A percentile compares a stretch with the other conserved stretches of the same genome.
Evolutionary conservation across 495 filamentous ascomycete genomes (phyloP).

Genomic region (Podospora sp.): DNA sequence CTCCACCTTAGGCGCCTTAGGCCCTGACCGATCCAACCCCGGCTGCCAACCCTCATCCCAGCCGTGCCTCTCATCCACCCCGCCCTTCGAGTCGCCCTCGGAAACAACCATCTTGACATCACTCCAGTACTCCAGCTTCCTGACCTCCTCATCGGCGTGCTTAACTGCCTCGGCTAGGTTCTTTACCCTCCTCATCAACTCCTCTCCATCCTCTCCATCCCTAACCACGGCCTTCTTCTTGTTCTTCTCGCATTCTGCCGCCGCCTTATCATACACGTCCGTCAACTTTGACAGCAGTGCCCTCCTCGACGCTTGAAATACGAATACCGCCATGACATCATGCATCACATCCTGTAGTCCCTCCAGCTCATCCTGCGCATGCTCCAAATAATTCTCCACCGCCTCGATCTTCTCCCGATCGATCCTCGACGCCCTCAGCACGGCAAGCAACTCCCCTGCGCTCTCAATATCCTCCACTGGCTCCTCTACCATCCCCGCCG

Average conservation of each 20-base stretch:
- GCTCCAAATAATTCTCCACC: conserved; percentile 74
- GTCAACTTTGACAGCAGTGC: conserved; percentile 72
- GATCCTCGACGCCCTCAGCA: conserved; percentile 68
- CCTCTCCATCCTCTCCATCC: conserved; percentile 28
- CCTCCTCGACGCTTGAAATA: conserved; percentile 86
- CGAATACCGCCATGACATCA: conserved; percentile 79
- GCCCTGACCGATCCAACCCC: conserved; percentile 48
- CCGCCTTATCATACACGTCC: conserved; percentile 58
- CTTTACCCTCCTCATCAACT: conserved; percentile 43
- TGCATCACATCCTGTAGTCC: conserved; percentile 80
- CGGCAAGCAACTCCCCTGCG: conserved; percentile 64
- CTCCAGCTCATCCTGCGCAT: conserved; percentile 76
- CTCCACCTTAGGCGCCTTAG: conserved; percentile 25
- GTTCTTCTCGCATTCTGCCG: conserved; percentile 20
- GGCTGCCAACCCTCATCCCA: conserved; percentile 48
- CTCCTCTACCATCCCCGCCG: conserved; percentile 25
- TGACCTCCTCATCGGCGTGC: conserved; percentile 68
- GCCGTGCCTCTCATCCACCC: conserved; percentile 46
- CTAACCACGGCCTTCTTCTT: conserved; percentile 35
- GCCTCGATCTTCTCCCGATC: conserved; percentile 89
- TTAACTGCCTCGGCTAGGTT: conserved; percentile 60
- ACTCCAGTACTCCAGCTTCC: conserved; percentile 72
- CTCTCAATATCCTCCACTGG: conserved; percentile 57
- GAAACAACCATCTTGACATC: conserved; percentile 66
- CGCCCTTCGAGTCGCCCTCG: conserved; percentile 52